These are phyloP conservation scores for Puccinia triticina DNA, from an alignment of 1,284 basidiomycete species.

Conservation along the genomic window DNA sequence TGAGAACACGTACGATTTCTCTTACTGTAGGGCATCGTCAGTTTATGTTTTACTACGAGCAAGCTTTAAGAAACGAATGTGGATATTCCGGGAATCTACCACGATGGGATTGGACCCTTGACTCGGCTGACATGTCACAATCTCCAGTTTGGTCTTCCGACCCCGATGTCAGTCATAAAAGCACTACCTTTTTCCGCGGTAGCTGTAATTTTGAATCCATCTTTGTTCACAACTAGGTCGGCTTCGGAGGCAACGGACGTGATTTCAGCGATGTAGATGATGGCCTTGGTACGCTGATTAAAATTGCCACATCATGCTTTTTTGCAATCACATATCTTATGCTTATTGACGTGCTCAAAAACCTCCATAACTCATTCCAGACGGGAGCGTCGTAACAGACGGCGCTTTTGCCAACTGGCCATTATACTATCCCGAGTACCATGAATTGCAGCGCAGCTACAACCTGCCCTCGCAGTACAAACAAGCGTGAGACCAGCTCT, in stretches of 20 bases:
- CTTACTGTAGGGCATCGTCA: conserved; percentile 40
- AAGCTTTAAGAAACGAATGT: conserved; percentile 31
- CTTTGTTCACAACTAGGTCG: conserved; percentile 12
- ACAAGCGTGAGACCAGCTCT: neutral
- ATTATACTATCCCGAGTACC: conserved; percentile 44
- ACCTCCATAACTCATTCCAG: neutral
- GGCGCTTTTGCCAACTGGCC: conserved; percentile 45
- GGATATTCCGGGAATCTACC: conserved; percentile 37
- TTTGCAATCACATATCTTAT: neutral
- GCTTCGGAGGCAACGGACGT: conserved; percentile 39
- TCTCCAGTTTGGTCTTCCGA: conserved; percentile 37
- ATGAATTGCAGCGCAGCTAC: conserved; percentile 41
- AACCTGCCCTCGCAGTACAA: conserved; percentile 39
- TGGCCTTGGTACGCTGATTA: conserved; percentile 13
- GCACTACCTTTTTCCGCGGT: neutral
- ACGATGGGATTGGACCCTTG: conserved; percentile 51
- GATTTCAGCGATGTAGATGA: conserved; percentile 25
- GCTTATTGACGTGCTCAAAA: neutral
- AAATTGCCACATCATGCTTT: neutral
- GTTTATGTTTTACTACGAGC: conserved; percentile 44
- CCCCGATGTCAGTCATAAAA: conserved; percentile 20
- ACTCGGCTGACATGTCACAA: conserved; percentile 41
- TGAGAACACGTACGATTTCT: too few relatives aligned
- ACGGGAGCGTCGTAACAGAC: conserved; percentile 25
- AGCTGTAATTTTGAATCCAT: neutral